Evolutionary conservation across 148 eudicot species (phyloP), one percentile per base, ranked within the genome.

Genomic region (Vaccinium vitisidaea): DNA sequence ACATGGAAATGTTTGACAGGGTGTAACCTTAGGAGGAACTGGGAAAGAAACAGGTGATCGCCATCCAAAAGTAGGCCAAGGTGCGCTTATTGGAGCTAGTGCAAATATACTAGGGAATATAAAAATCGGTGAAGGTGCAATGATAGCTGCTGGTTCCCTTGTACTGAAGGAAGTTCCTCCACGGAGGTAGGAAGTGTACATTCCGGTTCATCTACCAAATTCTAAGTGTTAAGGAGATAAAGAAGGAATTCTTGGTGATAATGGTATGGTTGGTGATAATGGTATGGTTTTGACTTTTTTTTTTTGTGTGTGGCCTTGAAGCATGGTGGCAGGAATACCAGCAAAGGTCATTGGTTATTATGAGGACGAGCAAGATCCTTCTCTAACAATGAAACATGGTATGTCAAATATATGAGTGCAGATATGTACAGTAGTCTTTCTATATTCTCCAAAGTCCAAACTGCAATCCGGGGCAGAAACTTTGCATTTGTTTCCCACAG

Each of bases 361-460:
- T 91, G 91, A 79, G n/a, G 85, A 86, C 46, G 91, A 91, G 84
- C 86, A 89, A 87, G 87, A 86, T 86, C 93, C 94, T 16, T 92
- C 94, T 86, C 85, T 92, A 83, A 88, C 93, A 75, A 92, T 89
- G 93, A 92, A 88, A 56, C 94, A 92, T 58, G 94, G 94, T 91
- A 87, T 52, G 90, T 80, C 23, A 70, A 61, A 39, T 25, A 18
- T 50, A 25, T 83, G 71, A 82, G 19, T n/a, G 53, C 69, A 8
- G 12, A 8, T 25, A 1, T 19, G 76, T 49, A 76, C 46, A 11
- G 5, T 21, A 19, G 27, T 61, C 16, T 80, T 18, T 59, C 30
- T 43, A 80, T 6, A 14, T 55, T 55, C 10, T 55, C 67, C 36
- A n/a, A 58, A 74, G 13, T 5, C 67, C 36, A n/a, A 58, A 74